Percentiles rank a stretch among this genome's conserved stretches.
Evolutionary conservation across 2,329 filamentous ascomycete species (phyloP).

Genomic region (Cladosporium sp.): DNA sequence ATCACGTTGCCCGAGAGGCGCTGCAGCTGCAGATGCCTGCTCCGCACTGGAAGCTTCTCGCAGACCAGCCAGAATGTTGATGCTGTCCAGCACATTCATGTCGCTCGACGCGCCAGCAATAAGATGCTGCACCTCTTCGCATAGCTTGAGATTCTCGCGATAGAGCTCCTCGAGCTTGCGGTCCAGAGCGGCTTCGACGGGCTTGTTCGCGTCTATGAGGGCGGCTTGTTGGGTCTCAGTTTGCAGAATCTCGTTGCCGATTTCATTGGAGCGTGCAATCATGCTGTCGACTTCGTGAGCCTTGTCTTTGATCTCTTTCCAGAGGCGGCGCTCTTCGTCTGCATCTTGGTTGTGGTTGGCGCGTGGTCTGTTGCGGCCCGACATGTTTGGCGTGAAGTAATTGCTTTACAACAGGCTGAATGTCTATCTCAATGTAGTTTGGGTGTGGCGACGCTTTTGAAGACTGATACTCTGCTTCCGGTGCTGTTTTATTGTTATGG

Average conservation of each 20-base stretch:
- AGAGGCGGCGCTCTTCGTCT: constrained; percentile 52
- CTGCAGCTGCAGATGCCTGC: constrained; percentile 39
- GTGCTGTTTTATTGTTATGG: not conserved
- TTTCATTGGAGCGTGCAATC: constrained; percentile 39
- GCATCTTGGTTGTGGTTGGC: constrained; percentile 50
- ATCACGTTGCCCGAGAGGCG: constrained; percentile 29
- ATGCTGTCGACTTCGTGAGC: constrained; percentile 48
- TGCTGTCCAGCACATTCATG: constrained; percentile 44
- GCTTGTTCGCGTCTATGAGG: constrained; percentile 32
- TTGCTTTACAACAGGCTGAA: not conserved
- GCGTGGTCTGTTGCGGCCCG: constrained; percentile 46
- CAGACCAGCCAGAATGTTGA: constrained; percentile 50
- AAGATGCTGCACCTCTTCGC: constrained; percentile 47
- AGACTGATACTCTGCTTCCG: not conserved
- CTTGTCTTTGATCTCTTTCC: constrained; percentile 49
- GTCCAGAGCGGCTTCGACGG: constrained; percentile 41
- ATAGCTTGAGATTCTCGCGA: constrained; percentile 50
- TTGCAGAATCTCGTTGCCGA: constrained; percentile 40
- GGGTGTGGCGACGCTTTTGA: not conserved
- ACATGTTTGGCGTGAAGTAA: constrained; percentile 38
- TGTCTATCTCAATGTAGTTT: too few species aligned
- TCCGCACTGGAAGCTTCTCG: constrained; percentile 45
- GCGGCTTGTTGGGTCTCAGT: constrained; percentile 38
- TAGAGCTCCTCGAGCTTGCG: constrained; percentile 48
- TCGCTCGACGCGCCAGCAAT: constrained; percentile 45